These are phyloP conservation scores for Sungouiozyma intestinalis DNA, from an alignment of 805 yeast species.

Conservation along the genomic window DNA sequence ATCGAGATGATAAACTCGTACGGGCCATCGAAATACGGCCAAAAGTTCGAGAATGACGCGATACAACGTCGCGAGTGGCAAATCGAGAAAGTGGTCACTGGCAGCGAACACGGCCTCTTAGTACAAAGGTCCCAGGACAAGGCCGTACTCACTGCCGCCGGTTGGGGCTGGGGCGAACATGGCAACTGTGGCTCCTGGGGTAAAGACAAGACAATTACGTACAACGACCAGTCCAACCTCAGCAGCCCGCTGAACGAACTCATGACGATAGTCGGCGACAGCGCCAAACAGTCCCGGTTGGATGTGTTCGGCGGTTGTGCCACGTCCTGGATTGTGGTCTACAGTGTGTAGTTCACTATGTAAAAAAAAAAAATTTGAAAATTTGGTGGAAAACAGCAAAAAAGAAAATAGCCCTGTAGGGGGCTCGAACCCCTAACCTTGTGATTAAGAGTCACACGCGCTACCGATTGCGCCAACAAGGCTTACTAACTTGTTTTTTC, in stretches of 20 bases:
- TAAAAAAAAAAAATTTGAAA: too few species aligned
- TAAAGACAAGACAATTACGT: neutral
- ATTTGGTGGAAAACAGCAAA: too few species aligned
- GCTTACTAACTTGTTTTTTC: constrained; percentile 4
- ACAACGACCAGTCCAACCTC: constrained; percentile 21
- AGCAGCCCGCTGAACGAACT: constrained; percentile 15
- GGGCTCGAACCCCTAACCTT: constrained; percentile 16
- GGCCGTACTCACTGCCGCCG: constrained; percentile 7
- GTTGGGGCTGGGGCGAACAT: constrained; percentile 99
- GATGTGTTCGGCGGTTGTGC: constrained; percentile 53
- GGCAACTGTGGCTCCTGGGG: constrained; percentile 69
- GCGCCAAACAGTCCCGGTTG: neutral
- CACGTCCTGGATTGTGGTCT: constrained; percentile 48
- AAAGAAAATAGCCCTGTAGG: constrained; percentile 12
- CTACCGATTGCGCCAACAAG: constrained; percentile 16
- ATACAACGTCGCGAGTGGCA: neutral
- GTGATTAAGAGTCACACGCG: constrained; percentile 14
- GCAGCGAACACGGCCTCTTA: constrained; percentile 81
- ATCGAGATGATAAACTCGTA: constrained; percentile 31
- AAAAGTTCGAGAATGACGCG: constrained; percentile 30
- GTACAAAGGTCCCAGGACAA: constrained; percentile 7
- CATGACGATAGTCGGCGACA: constrained; percentile 1
- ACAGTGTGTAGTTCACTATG: too few species aligned
- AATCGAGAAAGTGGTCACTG: constrained; percentile 34
- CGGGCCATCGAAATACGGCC: constrained; percentile 77